phyloP scores from a whole-genome alignment of 1,284 basidiomycete species.

The Amylostereum areolatum region DNA sequence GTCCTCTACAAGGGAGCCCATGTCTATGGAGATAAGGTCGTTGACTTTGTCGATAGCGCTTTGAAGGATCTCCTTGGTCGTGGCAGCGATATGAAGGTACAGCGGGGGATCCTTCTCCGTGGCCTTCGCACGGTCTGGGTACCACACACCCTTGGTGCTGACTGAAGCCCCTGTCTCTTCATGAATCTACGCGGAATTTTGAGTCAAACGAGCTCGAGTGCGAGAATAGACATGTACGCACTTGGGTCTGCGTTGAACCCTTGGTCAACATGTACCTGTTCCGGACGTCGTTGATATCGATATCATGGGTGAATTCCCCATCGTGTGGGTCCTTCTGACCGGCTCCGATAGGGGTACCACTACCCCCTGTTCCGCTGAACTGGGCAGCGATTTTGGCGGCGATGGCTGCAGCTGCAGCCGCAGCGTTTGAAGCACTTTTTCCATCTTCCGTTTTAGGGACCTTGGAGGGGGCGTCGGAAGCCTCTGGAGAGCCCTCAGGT shows the following conservation, averaged over 20 bases:
- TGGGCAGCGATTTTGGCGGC: slow-evolving; percentile 90
- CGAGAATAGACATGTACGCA: slow-evolving; percentile 30
- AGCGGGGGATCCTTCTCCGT: slow-evolving; percentile 91
- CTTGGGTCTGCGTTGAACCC: slow-evolving; percentile 87
- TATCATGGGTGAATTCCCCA: slow-evolving; percentile 82
- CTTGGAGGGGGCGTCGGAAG: slow-evolving; percentile 35
- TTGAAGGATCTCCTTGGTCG: slow-evolving; percentile 74
- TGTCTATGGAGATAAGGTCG: slow-evolving; percentile 79
- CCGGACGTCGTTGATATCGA: slow-evolving; percentile 96
- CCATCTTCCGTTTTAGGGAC: slow-evolving; percentile 49
- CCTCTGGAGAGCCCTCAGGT: slow-evolving; percentile 32
- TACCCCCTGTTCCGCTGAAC: slow-evolving; percentile 42
- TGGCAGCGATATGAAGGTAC: slow-evolving; percentile 90
- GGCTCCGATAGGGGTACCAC: slow-evolving; percentile 27
- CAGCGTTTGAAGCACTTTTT: slow-evolving; percentile 67
- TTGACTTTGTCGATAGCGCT: slow-evolving; percentile 80
- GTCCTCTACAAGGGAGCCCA: slow-evolving; percentile 86
- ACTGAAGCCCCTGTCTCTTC: slow-evolving; percentile 88
- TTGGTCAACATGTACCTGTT: slow-evolving; percentile 96
- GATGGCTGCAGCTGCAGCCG: slow-evolving; percentile 79
- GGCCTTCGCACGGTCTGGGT: slow-evolving; percentile 85
- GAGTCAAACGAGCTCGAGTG: not conserved
- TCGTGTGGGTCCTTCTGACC: slow-evolving; percentile 67
- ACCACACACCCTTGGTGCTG: slow-evolving; percentile 91
- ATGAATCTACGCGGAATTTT: slow-evolving; percentile 58